Percentiles rank a stretch among this genome's conserved stretches.
phyloP scores from a whole-genome alignment of 305 asterid genomes.

The Fraxinus paxiana region DNA sequence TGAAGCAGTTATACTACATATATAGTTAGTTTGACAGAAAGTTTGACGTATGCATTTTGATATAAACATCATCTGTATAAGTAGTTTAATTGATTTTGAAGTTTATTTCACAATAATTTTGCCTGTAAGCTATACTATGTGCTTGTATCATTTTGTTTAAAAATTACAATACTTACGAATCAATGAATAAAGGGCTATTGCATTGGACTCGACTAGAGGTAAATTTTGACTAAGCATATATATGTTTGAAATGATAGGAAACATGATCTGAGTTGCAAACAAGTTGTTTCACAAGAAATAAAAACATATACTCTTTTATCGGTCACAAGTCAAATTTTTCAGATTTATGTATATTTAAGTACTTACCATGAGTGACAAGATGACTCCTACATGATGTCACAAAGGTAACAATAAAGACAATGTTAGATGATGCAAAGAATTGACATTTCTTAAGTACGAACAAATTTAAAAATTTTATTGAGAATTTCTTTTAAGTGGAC shows the following conservation, averaged over 20 bases:
- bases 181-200: not conserved
- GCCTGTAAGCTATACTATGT: not conserved
- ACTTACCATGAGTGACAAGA: too few species aligned
- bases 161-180: not conserved
- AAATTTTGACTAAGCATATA: not conserved
- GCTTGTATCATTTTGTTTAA: not conserved
- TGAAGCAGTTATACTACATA: too few species aligned
- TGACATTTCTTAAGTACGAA: too few species aligned
- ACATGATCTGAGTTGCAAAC: not conserved
- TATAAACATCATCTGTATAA: too few species aligned
- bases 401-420: too few species aligned
- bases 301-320: not conserved
- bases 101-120: not conserved
- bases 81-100: not conserved
- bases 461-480: too few species aligned
- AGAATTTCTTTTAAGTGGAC: too few species aligned
- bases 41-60: too few species aligned
- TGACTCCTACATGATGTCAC: too few species aligned
- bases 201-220: not conserved
- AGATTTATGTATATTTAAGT: too few species aligned
- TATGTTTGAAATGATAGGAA: not conserved
- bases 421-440: too few species aligned
- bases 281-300: not conserved
- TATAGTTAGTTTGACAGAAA: too few species aligned
- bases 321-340: not conserved